Conservation (phyloP, 306 rosid genomes). For the Casuarina glauca region DNA sequence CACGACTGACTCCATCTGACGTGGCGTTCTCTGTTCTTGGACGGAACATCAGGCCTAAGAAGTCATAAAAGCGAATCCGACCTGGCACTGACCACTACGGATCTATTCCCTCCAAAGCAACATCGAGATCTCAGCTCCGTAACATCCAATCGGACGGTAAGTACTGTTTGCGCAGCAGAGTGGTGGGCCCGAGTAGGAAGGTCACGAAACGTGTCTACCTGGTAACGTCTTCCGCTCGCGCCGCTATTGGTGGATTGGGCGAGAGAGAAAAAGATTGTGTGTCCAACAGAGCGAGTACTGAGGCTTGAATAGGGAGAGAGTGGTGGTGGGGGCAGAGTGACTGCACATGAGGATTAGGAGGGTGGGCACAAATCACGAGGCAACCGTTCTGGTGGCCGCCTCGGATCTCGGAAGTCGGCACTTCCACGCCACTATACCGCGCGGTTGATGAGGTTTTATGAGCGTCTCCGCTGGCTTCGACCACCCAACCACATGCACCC, state of each 20-base stretch:
- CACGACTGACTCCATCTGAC: neutral
- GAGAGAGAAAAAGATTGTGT: neutral
- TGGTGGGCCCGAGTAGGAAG: neutral
- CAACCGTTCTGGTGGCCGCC: too few species aligned
- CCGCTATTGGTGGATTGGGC: neutral
- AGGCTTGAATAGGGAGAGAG: too few species aligned
- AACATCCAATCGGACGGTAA: neutral
- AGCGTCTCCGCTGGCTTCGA: too few species aligned
- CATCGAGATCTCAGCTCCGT: neutral
- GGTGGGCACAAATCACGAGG: neutral
- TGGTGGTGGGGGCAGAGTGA: too few species aligned
- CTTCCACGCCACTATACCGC: too few species aligned
- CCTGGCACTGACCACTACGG: constrained; percentile 1
- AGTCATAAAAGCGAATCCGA: neutral
- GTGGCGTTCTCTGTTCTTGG: neutral
- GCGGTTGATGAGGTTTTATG: too few species aligned
- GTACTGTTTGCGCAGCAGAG: neutral
- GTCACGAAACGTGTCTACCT: too few species aligned
- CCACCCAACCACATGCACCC: too few species aligned
- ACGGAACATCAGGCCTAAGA: neutral
- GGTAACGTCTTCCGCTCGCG: neutral
- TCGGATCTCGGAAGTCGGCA: too few species aligned
- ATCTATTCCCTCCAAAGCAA: neutral
- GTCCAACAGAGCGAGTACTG: too few species aligned
- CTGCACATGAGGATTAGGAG: neutral